A percentile compares a stretch with the other conserved stretches of the same genome.
Conservation (phyloP, 352 stramenopile species). For the Globisporangium barbulae region DNA sequence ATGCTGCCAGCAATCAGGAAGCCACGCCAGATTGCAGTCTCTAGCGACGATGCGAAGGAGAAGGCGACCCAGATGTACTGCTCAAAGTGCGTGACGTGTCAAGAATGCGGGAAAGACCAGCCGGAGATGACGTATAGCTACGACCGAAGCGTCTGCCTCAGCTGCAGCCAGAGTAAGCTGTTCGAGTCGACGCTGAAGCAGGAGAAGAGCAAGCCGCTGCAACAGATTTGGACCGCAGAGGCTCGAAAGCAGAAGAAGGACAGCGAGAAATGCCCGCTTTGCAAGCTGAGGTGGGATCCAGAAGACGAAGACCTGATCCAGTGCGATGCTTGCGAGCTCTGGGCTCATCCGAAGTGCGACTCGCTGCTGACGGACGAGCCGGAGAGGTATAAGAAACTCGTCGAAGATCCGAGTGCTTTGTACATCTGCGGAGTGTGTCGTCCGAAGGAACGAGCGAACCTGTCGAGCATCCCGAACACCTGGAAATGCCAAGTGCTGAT, state of each 20-base stretch:
- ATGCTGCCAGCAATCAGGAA: slow-evolving; percentile 37
- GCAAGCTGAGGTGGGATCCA: slow-evolving; percentile 55
- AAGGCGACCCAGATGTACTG: slow-evolving; percentile 47
- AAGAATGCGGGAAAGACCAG: slow-evolving; percentile 43
- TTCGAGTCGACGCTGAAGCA: slow-evolving; percentile 44
- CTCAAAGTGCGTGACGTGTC: slow-evolving; percentile 58
- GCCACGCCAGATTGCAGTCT: slow-evolving; percentile 12
- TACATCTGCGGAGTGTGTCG: slow-evolving; percentile 78
- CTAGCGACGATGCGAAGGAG: slow-evolving; percentile 6
- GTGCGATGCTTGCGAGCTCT: slow-evolving; percentile 83
- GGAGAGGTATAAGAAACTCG: slow-evolving; percentile 57
- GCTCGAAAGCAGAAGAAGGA: slow-evolving; percentile 52
- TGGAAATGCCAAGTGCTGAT: slow-evolving; percentile 76
- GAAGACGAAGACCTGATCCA: slow-evolving; percentile 85
- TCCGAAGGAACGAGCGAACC: slow-evolving; percentile 48
- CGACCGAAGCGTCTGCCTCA: slow-evolving; percentile 52
- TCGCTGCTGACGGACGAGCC: slow-evolving; percentile 51
- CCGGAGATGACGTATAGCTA: slow-evolving; percentile 63
- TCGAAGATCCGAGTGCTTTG: slow-evolving; percentile 56
- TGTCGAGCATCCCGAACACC: slow-evolving; percentile 30
- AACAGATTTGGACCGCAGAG: slow-evolving; percentile 56
- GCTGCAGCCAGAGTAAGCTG: slow-evolving; percentile 48
- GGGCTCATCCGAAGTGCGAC: slow-evolving; percentile 82
- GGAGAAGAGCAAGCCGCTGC: slow-evolving; percentile 50
- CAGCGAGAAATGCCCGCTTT: slow-evolving; percentile 78